phyloP scores from a whole-genome alignment of 2,329 filamentous ascomycete species.

The Monascus ruber region DNA sequence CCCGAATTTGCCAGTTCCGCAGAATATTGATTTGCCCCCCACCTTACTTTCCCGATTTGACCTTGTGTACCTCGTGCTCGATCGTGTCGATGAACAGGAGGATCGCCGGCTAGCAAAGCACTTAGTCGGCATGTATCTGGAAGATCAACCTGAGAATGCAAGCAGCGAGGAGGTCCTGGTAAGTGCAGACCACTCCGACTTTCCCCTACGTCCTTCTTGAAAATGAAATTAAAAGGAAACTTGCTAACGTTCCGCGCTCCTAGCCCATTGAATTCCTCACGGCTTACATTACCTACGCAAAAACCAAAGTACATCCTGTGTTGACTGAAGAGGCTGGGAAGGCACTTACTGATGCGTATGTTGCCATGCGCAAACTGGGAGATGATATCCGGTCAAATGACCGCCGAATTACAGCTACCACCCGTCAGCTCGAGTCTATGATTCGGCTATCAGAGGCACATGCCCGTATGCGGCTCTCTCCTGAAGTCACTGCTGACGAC shows the following conservation, averaged over 20 bases:
- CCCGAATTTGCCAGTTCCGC: conserved; percentile 83
- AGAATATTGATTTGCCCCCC: conserved; percentile 95
- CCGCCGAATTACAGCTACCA: conserved; percentile 95
- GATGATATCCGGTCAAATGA: conserved; percentile 78
- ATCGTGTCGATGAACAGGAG: conserved; percentile 79
- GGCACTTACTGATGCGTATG: conserved; percentile 76
- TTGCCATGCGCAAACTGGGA: conserved; percentile 89
- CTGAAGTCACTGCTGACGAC: conserved; percentile 65
- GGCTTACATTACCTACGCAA: conserved; percentile 92
- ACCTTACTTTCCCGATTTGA: conserved; percentile 94
- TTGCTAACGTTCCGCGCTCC: conserved; percentile 9
- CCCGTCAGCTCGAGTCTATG: conserved; percentile 94
- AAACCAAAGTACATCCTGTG: conserved; percentile 69
- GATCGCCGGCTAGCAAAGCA: conserved; percentile 86
- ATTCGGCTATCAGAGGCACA: conserved; percentile 93
- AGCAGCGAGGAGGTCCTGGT: conserved; percentile 68
- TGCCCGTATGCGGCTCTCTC: conserved; percentile 86
- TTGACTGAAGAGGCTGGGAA: conserved; percentile 71
- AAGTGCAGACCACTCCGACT: conserved; percentile 28
- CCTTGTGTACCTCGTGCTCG: conserved; percentile 89
- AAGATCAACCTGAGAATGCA: conserved; percentile 82
- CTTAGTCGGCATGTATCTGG: conserved; percentile 89
- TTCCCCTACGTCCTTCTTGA: not conserved
- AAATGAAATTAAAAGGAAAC: not conserved
- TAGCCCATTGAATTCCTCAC: conserved; percentile 92